A percentile compares a stretch with the other conserved stretches of the same genome.
Conservation (phyloP, 2,329 filamentous ascomycete genomes). For the Colletotrichum neosansevieriae region DNA sequence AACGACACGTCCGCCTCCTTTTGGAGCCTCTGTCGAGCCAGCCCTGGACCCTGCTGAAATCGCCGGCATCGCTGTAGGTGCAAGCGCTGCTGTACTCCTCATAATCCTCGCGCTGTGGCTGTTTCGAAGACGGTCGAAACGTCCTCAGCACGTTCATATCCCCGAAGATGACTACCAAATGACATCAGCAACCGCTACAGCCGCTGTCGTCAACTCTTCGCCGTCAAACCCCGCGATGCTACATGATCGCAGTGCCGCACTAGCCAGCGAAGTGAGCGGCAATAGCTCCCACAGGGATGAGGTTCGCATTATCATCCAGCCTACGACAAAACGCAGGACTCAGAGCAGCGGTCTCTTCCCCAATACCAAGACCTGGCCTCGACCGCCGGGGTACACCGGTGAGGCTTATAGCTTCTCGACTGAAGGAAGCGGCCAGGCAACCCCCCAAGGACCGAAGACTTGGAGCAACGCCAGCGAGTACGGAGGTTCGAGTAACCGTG, state of each 20-base stretch:
- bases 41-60: slow-evolving; percentile 45
- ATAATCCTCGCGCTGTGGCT: slow-evolving; percentile 42
- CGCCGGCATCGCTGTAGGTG: slow-evolving; percentile 46
- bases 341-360: slow-evolving; percentile 33
- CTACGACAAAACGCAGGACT: slow-evolving; percentile 39
- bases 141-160: slow-evolving; percentile 34
- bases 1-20: slow-evolving; percentile 3
- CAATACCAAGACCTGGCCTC: slow-evolving; percentile 44
- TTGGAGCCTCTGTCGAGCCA: slow-evolving; percentile 15
- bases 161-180: slow-evolving; percentile 35
- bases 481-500: slow-evolving; percentile 29
- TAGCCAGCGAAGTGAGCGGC: slow-evolving; percentile 17
- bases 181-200: slow-evolving; percentile 28
- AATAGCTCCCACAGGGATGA: slow-evolving; percentile 42
- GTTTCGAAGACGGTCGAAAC: slow-evolving; percentile 40
- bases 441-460: slow-evolving; percentile 41
- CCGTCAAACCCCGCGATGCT: neutral
- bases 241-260: slow-evolving; percentile 9
- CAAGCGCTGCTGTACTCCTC: slow-evolving; percentile 43
- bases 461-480: slow-evolving; percentile 49
- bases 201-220: slow-evolving; percentile 1
- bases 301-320: slow-evolving; percentile 49
- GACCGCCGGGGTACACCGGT: slow-evolving; percentile 46
- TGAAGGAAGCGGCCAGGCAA: slow-evolving; percentile 43
- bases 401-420: slow-evolving; percentile 45